Evolutionary conservation across 2,329 filamentous ascomycete species (phyloP).

Genomic region (Neopestalotiopsis rosae): DNA sequence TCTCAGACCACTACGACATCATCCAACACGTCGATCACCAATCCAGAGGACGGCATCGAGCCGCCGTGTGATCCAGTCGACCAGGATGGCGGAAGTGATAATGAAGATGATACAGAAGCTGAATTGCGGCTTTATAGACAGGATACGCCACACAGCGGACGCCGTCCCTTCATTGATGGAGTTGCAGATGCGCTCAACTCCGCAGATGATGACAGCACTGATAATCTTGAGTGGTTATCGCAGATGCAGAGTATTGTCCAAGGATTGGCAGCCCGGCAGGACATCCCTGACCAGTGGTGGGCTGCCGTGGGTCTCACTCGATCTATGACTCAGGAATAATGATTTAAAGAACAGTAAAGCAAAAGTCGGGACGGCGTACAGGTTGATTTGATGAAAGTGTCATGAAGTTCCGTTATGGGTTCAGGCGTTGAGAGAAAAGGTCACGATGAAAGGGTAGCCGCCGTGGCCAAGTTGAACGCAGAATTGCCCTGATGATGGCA

Average conservation of each 20-base stretch:
- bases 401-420: background rate
- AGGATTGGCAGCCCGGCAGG: constrained; percentile 70
- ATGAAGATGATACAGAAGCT: constrained; percentile 48
- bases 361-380: background rate
- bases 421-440: constrained; percentile 13
- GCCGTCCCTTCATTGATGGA: constrained; percentile 51
- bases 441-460: background rate
- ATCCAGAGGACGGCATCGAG: constrained; percentile 47
- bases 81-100: constrained; percentile 61
- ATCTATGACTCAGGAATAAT: constrained; percentile 50
- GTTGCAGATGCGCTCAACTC: constrained; percentile 37
- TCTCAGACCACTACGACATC: constrained; percentile 50
- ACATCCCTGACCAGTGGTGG: constrained; percentile 87
- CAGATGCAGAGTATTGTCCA: constrained; percentile 77
- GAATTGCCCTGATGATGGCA: background rate
- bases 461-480: background rate
- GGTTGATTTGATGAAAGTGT: constrained; percentile 6
- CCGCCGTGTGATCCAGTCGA: constrained; percentile 57
- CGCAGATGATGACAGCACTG: constrained; percentile 43
- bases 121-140: constrained; percentile 20
- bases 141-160: constrained; percentile 20
- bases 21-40: constrained; percentile 52
- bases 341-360: constrained; percentile 34
- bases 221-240: constrained; percentile 49
- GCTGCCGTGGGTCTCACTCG: constrained; percentile 70